Evolutionary conservation across 2,329 filamentous ascomycete genomes (phyloP).

Genomic region (Phoma sp.): DNA sequence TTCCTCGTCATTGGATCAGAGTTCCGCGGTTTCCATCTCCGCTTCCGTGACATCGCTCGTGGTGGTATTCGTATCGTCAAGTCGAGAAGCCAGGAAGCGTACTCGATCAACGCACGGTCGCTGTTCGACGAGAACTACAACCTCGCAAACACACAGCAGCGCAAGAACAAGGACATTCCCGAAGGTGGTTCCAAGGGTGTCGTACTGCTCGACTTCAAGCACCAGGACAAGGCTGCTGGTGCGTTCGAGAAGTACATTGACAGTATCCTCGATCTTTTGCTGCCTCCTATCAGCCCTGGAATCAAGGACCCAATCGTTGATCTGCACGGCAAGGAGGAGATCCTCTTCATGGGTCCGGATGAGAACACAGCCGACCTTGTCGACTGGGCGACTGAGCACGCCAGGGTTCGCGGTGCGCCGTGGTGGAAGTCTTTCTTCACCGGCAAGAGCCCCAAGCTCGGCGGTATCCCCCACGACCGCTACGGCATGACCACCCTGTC

Average conservation of each 20-base stretch:
- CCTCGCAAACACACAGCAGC: constrained; percentile 95
- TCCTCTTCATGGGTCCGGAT: constrained; percentile 97
- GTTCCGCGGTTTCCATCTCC: constrained; percentile 94
- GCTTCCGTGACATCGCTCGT: constrained; percentile 95
- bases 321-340: constrained; percentile 92
- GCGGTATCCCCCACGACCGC: constrained; percentile 92
- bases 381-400: constrained; percentile 98
- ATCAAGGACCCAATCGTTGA: constrained; percentile 99
- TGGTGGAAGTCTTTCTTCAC: constrained; percentile 99
- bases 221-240: constrained; percentile 89
- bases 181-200: constrained; percentile 98
- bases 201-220: constrained; percentile 88
- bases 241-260: constrained; percentile 99
- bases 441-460: constrained; percentile 93
- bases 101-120: constrained; percentile 93
- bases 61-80: constrained; percentile 99
- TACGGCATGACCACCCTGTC: constrained; percentile 99
- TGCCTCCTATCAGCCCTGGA: constrained; percentile 87
- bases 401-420: constrained; percentile 81
- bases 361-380: constrained; percentile 98
- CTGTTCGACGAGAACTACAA: constrained; percentile 99
- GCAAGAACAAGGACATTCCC: constrained; percentile 99
- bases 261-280: constrained; percentile 91
- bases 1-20: constrained; percentile 98
- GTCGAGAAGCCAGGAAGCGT: constrained; percentile 94